These are phyloP conservation scores for Ceratocystis cacaofunesta DNA, from an alignment of 2,329 filamentous ascomycete genomes.

Conservation along the genomic window DNA sequence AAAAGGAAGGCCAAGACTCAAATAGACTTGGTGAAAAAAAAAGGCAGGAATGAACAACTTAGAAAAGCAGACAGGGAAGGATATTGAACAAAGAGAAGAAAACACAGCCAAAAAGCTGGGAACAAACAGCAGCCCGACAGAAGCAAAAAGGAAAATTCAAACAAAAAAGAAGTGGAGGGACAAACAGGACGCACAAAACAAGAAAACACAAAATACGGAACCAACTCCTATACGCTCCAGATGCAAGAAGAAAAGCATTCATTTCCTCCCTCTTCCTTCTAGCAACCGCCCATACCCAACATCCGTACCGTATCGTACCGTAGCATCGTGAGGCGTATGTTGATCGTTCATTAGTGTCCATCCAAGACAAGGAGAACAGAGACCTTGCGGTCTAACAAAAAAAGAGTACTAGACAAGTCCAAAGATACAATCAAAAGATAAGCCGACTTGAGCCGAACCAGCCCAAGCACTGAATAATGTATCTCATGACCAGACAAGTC, in stretches of 20 bases:
- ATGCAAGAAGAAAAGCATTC: neutral
- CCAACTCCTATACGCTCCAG: constrained; percentile 5
- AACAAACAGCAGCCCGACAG: constrained; percentile 15
- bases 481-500: constrained; percentile 1
- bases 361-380: neutral
- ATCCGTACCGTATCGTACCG: neutral
- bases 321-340: constrained; percentile 1
- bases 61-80: constrained; percentile 16
- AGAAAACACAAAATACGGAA: constrained; percentile 15
- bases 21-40: neutral
- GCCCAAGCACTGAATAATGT: neutral
- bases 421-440: neutral
- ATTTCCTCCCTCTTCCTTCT: neutral
- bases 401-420: neutral
- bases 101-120: constrained; percentile 12
- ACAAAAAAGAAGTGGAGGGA: neutral
- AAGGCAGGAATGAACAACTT: constrained; percentile 7
- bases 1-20: neutral
- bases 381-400: neutral
- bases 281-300: too few relatives aligned
- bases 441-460: neutral
- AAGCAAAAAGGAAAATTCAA: neutral
- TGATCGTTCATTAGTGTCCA: neutral
- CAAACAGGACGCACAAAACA: neutral
- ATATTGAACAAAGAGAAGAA: constrained; percentile 19